These are phyloP conservation scores for Metschnikowia corniflorae DNA, from an alignment of 805 yeast genomes.

Conservation along the genomic window DNA sequence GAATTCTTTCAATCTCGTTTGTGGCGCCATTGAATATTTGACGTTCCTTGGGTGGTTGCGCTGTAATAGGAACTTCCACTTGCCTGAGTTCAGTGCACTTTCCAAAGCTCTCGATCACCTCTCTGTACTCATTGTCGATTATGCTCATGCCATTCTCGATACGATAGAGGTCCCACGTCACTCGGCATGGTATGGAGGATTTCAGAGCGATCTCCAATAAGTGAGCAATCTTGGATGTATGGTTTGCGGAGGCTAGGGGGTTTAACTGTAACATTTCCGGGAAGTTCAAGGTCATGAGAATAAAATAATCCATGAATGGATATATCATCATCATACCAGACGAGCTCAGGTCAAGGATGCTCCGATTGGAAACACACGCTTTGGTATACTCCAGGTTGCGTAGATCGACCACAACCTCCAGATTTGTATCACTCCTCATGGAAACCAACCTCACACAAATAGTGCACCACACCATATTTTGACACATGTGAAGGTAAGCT, in stretches of 20 bases:
- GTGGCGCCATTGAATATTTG: background rate
- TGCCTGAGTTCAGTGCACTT: background rate
- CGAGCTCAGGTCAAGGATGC: conserved; percentile 8
- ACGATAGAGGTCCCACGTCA: conserved; percentile 18
- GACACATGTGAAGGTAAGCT: conserved; percentile 17
- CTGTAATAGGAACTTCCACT: background rate
- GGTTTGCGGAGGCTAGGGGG: conserved; percentile 6
- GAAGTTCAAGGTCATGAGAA: conserved; percentile 17
- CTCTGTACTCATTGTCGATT: background rate
- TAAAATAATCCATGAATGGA: conserved; percentile 19
- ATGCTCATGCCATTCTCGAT: conserved; percentile 10
- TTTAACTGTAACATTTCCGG: conserved; percentile 19
- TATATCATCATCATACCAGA: conserved; percentile 9
- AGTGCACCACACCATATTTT: conserved; percentile 20
- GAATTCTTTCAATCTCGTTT: background rate
- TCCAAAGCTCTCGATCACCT: conserved; percentile 2
- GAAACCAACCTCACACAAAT: conserved; percentile 16
- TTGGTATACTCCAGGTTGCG: conserved; percentile 16
- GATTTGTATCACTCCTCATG: conserved; percentile 4
- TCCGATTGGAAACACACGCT: conserved; percentile 12
- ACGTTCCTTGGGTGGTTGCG: background rate
- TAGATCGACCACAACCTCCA: conserved; percentile 7
- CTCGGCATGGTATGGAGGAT: conserved; percentile 16
- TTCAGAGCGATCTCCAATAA: conserved; percentile 10
- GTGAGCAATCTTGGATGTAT: conserved; percentile 4